phyloP scores from a whole-genome alignment of 805 yeast species.

The Wickerhamomyces bovis region DNA sequence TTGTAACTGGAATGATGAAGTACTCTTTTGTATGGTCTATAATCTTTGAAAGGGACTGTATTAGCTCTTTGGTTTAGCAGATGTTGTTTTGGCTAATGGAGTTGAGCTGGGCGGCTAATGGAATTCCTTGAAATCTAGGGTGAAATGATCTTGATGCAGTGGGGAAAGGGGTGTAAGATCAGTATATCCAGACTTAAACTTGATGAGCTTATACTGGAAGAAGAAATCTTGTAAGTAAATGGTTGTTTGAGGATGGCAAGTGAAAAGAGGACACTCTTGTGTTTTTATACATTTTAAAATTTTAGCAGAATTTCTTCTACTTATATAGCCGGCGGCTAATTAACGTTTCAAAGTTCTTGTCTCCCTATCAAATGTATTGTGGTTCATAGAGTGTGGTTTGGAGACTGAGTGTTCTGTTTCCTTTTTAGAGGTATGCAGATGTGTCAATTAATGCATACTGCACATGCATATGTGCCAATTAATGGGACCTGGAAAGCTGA shows the following conservation, averaged over 20 bases:
- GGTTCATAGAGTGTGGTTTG: too few species aligned
- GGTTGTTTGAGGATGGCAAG: neutral
- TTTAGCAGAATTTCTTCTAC: neutral
- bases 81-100: neutral
- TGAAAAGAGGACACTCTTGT: neutral
- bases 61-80: neutral
- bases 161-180: neutral
- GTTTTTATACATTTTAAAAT: neutral
- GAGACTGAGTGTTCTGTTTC: too few species aligned
- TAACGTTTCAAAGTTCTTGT: neutral
- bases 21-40: slow-evolving; percentile 4
- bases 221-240: too few species aligned
- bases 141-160: slow-evolving; percentile 1
- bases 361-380: neutral
- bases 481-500: neutral
- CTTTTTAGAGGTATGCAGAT: too few species aligned
- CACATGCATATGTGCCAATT: too few species aligned
- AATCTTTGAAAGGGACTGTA: slow-evolving; percentile 1
- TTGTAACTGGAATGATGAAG: neutral
- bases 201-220: neutral
- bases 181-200: neutral
- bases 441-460: too few species aligned
- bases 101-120: slow-evolving; percentile 6
- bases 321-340: neutral
- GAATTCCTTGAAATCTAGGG: neutral